These are phyloP conservation scores for Gyromitra esculenta DNA, from an alignment of 2,329 filamentous ascomycete species.

Conservation along the genomic window DNA sequence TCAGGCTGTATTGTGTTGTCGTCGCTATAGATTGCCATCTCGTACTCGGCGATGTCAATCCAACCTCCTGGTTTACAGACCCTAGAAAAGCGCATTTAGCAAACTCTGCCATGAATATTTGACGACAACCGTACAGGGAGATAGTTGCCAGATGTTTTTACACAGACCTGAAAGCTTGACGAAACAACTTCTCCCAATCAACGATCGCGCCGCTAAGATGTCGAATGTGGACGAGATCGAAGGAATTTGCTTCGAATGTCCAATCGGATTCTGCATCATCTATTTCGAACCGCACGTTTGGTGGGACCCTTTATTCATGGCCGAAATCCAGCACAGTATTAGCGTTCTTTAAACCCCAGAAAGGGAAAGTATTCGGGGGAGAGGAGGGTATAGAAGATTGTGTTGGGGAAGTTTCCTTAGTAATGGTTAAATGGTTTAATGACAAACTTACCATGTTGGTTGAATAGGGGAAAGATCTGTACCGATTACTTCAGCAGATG, in stretches of 20 bases:
- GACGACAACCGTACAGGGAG: background rate
- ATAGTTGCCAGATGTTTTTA: slow-evolving; percentile 47
- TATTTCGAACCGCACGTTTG: slow-evolving; percentile 55
- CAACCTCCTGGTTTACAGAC: slow-evolving; percentile 39
- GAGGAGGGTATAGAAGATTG: background rate
- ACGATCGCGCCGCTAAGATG: slow-evolving; percentile 69
- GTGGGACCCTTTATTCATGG: slow-evolving; percentile 36
- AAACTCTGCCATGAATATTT: background rate
- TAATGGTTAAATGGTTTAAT: too few relatives aligned
- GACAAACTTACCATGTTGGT: slow-evolving; percentile 60
- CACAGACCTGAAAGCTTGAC: slow-evolving; percentile 59
- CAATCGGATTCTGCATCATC: slow-evolving; percentile 54
- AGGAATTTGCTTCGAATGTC: slow-evolving; percentile 47
- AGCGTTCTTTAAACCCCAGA: background rate
- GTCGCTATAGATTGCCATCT: slow-evolving; percentile 35
- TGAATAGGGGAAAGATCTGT: slow-evolving; percentile 62
- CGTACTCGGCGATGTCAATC: slow-evolving; percentile 38
- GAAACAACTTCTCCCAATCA: slow-evolving; percentile 68
- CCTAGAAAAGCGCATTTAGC: background rate
- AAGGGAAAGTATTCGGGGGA: background rate
- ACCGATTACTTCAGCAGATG: slow-evolving; percentile 56
- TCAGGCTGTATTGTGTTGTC: slow-evolving; percentile 27
- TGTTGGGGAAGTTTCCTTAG: background rate
- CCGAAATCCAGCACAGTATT: background rate
- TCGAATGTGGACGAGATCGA: slow-evolving; percentile 56